Evolutionary conservation across 2,329 filamentous ascomycete genomes (phyloP), one percentile per base, ranked within the genome.

Genomic region (Aspergillus ochraceoroseus): DNA sequence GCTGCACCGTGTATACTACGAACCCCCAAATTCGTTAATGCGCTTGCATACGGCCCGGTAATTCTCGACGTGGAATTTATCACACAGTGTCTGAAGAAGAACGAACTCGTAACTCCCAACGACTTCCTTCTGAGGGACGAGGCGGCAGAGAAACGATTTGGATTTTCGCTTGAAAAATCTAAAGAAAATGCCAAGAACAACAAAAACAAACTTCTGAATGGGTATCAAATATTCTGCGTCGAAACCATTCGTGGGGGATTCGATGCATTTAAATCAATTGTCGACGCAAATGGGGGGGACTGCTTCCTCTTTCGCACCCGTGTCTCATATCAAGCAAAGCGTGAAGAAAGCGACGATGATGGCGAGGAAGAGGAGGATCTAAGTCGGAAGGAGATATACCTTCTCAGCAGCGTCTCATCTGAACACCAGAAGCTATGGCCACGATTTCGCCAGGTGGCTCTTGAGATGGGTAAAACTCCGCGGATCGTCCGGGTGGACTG

Each of bases 11-110:
- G 80, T 28, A 80, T 96, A 46, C 79, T 95, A 22, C 83, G 92
- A 25, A 98, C 92, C 0, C 81, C 87, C 61, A 98, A 98, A 59
- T 98, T 98, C 59, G 81, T 96, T 34, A 84, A 83, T 46, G 87
- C 88, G 8, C 70, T 98, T 18, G 88, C 92, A 12, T 81, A 80
- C 44, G 88, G 85, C 0, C 87, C 88, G 0, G 75, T 77, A 1
- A 77, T 96, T 29, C 76, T 96, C 38, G 81, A 80, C 31, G 84
- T 83, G 0, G 74, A 77, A 6, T 98, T 87, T 62, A 78, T 98
- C 42, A 85, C 90, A 41, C 73, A 77, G 15, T 87, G 84, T 32
- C 72, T 96, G 7, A 79, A 85, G 31, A 72, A 79, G 20, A 79
- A 83, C 47, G 72, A 80, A 55, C 60, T 85, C 6, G 78, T 83